Evolutionary conservation across 169 alveolate species (phyloP).

Genomic region (Babesia sp.): DNA sequence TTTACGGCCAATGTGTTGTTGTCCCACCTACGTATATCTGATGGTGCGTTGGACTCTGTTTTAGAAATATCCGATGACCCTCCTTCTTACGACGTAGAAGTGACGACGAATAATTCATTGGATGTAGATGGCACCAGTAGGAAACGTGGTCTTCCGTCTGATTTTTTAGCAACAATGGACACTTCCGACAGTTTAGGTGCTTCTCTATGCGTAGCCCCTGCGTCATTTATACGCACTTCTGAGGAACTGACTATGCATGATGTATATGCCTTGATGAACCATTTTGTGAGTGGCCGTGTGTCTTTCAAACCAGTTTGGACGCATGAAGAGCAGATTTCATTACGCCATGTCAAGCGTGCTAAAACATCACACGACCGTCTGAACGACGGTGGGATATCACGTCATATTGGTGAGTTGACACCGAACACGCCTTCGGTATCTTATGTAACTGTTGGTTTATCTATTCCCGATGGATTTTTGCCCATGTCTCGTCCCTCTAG

Average conservation of each 20-base stretch:
- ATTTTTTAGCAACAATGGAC: too few relatives aligned
- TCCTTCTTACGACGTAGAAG: neutral
- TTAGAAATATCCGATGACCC: too few relatives aligned
- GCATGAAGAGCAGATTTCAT: neutral
- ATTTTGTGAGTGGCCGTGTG: constrained; percentile 6
- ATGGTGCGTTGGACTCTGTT: too few relatives aligned
- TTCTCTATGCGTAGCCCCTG: neutral
- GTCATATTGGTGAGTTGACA: constrained; percentile 37
- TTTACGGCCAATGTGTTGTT: constrained; percentile 24
- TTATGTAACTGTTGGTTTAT: constrained; percentile 17
- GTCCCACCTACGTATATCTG: constrained; percentile 6
- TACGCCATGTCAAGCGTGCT: neutral
- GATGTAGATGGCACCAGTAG: neutral
- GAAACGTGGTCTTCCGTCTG: neutral
- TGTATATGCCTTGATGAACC: constrained; percentile 26
- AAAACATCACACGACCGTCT: constrained; percentile 17
- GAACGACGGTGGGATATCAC: constrained; percentile 60
- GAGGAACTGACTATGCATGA: constrained; percentile 22
- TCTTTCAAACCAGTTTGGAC: constrained; percentile 48
- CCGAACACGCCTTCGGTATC: neutral
- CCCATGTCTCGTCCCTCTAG: neutral
- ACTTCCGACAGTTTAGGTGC: neutral
- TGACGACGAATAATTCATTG: neutral
- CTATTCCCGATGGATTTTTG: neutral
- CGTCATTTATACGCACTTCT: neutral